Base-by-base conservation (phyloP, 1,139 yeast genomes). In the Kazachstania sp. region DNA sequence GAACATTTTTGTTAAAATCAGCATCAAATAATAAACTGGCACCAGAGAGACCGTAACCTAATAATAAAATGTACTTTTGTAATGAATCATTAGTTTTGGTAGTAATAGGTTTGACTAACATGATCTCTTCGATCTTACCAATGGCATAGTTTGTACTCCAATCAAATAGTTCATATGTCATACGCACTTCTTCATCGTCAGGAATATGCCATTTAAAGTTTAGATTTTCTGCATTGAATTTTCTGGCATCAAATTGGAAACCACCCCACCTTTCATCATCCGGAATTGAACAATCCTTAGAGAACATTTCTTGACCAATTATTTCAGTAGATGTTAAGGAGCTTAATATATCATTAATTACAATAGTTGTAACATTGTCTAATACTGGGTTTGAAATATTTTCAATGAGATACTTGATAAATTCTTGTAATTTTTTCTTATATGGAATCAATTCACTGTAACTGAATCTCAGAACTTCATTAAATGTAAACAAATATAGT, bases 171-270 rank as follows among this genome's bases (percentile, higher is more conserved):
- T 77, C 74, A 11, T 80, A 74, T 0, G 95, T 90, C 59, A 78
- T 77, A 1, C 69, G 69, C 1, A 87, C 70, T 47, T 83, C 90
- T 3, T 61, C 68, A 3, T 67, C 67, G 0, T 71, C 58, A 0
- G 97, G 97, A 0, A 74, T 64, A 59, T 81, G 87, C 98, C 98
- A 92, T 1, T 73, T 69, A 55, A 87, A 81, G 0, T 71, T 60
- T 35, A 82, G 64, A 45, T 77, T 73, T 12, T 75, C 74, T 12
- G 61, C 53, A 2, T 66, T 57, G 45, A 72, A 71, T 49, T 75
- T 67, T 30, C 75, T 63, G 1, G 65, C 58, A 28, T 73, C 71
- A 54, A 80, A 78, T 57, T 81, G 87, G 51, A 77, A 74, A 0
- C 80, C 87, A 43, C 92, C 94, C 94, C 94, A 84, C 53, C 81